phyloP scores from a whole-genome alignment of 2,329 filamentous ascomycete genomes.

The Byssochlamys sp. region DNA sequence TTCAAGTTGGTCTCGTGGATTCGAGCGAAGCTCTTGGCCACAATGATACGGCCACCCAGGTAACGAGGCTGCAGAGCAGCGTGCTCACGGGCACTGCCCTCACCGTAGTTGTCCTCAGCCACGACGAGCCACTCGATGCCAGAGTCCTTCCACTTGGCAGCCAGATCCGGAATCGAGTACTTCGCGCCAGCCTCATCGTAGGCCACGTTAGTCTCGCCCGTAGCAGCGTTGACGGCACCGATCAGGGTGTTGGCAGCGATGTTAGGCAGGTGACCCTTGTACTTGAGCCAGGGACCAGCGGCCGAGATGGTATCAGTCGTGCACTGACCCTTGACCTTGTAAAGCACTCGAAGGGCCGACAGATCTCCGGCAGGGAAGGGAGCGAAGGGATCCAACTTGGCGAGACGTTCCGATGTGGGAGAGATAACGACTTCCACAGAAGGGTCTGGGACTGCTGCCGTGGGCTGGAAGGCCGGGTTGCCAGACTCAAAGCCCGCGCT shows the following conservation, averaged over 20 bases:
- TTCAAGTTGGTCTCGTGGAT: conserved; percentile 95
- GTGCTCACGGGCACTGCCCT: conserved; percentile 43
- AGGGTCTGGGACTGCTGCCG: conserved; percentile 61
- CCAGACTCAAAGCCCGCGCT: conserved; percentile 72
- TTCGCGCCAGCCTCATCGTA: conserved; percentile 72
- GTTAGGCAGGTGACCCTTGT: conserved; percentile 97
- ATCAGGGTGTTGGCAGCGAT: conserved; percentile 96
- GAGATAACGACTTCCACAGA: conserved; percentile 65
- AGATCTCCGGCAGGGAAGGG: conserved; percentile 72
- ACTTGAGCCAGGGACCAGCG: conserved; percentile 94
- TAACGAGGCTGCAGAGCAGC: conserved; percentile 58
- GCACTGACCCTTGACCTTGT: conserved; percentile 95
- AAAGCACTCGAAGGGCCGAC: conserved; percentile 69
- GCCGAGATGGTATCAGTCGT: conserved; percentile 98
- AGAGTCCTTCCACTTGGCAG: conserved; percentile 67
- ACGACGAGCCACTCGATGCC: conserved; percentile 82
- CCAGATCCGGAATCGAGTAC: conserved; percentile 78
- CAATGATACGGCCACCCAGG: conserved; percentile 72
- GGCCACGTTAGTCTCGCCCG: conserved; percentile 81
- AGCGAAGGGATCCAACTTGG: conserved; percentile 79
- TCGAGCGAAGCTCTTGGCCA: conserved; percentile 77
- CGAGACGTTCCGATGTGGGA: conserved; percentile 80
- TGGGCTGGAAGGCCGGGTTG: conserved; percentile 62
- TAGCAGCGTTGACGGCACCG: conserved; percentile 84
- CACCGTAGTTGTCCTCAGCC: conserved; percentile 94